Conservation (phyloP, 1,284 basidiomycete genomes). For the Stereum hirsutum region DNA sequence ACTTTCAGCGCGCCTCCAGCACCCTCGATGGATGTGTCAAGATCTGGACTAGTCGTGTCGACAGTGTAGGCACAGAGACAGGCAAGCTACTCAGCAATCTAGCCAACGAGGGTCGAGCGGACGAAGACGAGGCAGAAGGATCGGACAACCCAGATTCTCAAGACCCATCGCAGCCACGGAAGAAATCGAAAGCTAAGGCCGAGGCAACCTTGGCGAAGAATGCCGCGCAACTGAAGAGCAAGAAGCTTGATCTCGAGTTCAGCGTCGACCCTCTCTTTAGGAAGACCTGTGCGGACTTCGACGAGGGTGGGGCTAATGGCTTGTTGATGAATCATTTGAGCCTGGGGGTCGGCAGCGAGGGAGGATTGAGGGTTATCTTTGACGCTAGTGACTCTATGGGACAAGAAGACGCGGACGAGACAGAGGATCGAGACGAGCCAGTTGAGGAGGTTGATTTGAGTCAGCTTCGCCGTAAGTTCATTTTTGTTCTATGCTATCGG, state of each 20-base stretch:
- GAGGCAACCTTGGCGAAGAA: conserved; percentile 84
- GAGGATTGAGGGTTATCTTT: conserved; percentile 86
- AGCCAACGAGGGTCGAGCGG: conserved; percentile 54
- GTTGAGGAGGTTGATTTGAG: conserved; percentile 63
- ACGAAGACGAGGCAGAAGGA: conserved; percentile 47
- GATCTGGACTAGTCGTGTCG: conserved; percentile 98
- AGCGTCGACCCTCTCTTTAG: conserved; percentile 95
- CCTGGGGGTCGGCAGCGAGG: conserved; percentile 70
- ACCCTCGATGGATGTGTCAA: conserved; percentile 99
- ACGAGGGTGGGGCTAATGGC: conserved; percentile 95
- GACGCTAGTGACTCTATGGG: conserved; percentile 90
- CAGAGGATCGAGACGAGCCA: conserved; percentile 50
- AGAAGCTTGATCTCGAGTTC: conserved; percentile 94
- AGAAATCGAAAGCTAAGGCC: conserved; percentile 52
- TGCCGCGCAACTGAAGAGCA: conserved; percentile 73
- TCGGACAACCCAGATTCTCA: conserved; percentile 56
- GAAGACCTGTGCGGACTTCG: conserved; percentile 98
- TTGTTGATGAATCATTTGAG: conserved; percentile 88
- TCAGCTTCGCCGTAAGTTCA: conserved; percentile 53
- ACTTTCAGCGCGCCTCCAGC: conserved; percentile 97
- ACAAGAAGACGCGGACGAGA: conserved; percentile 70
- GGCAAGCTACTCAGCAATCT: conserved; percentile 93
- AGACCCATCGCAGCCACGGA: conserved; percentile 46
- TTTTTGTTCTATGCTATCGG: conserved; percentile 10
- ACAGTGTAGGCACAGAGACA: conserved; percentile 95